phyloP scores from a whole-genome alignment of 768 basidiomycete genomes.

The Lentinula guzmanii region DNA sequence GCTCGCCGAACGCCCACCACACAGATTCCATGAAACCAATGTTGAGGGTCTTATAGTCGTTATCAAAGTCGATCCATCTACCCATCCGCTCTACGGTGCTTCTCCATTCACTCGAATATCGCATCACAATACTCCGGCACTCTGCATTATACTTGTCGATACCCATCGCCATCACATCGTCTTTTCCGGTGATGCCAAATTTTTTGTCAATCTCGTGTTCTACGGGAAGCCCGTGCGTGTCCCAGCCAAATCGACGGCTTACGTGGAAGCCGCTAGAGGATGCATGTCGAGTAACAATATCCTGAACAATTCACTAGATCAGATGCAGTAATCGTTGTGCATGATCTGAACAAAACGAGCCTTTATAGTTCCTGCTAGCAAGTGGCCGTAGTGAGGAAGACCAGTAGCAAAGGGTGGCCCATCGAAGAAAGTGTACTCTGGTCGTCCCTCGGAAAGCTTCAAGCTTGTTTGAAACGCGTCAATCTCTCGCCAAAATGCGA shows the following conservation, averaged over 20 bases:
- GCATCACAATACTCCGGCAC: conserved; percentile 96
- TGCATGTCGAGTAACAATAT: conserved; percentile 95
- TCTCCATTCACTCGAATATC: conserved; percentile 93
- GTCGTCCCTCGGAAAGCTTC: conserved; percentile 86
- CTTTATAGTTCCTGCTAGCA: conserved; percentile 91
- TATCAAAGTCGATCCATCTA: conserved; percentile 99
- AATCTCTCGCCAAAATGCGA: conserved; percentile 91
- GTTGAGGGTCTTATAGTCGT: conserved; percentile 98
- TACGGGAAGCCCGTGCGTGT: conserved; percentile 97
- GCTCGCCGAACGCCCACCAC: conserved; percentile 97
- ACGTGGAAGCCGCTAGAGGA: conserved; percentile 92
- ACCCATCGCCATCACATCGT: conserved; percentile 91
- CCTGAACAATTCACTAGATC: conserved; percentile 41
- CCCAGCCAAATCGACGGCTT: conserved; percentile 94
- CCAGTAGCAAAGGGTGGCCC: conserved; percentile 98
- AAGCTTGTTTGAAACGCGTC: conserved; percentile 95
- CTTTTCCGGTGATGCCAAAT: conserved; percentile 85
- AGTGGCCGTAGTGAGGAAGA: conserved; percentile 92
- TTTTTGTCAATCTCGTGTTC: conserved; percentile 99
- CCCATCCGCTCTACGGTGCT: conserved; percentile 96
- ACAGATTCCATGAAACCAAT: conserved; percentile 93
- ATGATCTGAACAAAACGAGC: conserved; percentile 30
- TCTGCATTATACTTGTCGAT: conserved; percentile 98
- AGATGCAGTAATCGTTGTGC: not conserved
- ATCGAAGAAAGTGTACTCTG: conserved; percentile 93